Base-by-base conservation (phyloP, 1,284 basidiomycete genomes). In the Cutaneotrichosporon sp. region DNA sequence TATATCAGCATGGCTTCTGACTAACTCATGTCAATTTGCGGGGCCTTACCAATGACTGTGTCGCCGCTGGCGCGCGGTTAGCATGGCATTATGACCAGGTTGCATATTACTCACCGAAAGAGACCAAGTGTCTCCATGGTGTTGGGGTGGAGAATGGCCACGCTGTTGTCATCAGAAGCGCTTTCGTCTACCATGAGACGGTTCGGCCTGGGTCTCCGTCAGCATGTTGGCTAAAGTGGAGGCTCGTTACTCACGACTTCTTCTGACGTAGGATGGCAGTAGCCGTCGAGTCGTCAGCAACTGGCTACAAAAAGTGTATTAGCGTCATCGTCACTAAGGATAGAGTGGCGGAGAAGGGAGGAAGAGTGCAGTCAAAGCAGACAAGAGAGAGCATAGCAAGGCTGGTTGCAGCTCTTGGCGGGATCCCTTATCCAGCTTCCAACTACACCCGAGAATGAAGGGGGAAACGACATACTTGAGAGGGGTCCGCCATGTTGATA, bases 41-140 rank as follows among this genome's bases (percentile, higher is more conserved):
- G 27, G 27, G 27, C 20, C 67, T 46, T 19, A 70, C 70, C 68
- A 49, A 72, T 71, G 24, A 72, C 65, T 29, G 71, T 73, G 54
- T 73, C 71, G 29, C 71, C 71, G 57, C 59, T 60, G 46, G 32
- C 6, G n/a, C 9, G 48, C 11, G 39, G 43, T 24, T 55, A 52
- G 49, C 14, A 43, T 16, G 16, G 25, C 25, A 9, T 31, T n/a
- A 41, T 33, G 17, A 22, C 9, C 4, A 41, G 12, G 5, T 25
- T 24, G 26, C 50, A n/a, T 32, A 37, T 25, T 0, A 73, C 78
- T 58, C 67, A 91, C 89, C 89, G 84, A 82, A 98, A 99, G 48
- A 99, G 83, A 54, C 86, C 85, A 43, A 99, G 84, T 19, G 82
- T 78, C 76, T 98, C 96, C 94, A 98, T 97, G 45, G 96, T 98